Conservation (phyloP, 306 rosid species). For the Arachis hypogaea region DNA sequence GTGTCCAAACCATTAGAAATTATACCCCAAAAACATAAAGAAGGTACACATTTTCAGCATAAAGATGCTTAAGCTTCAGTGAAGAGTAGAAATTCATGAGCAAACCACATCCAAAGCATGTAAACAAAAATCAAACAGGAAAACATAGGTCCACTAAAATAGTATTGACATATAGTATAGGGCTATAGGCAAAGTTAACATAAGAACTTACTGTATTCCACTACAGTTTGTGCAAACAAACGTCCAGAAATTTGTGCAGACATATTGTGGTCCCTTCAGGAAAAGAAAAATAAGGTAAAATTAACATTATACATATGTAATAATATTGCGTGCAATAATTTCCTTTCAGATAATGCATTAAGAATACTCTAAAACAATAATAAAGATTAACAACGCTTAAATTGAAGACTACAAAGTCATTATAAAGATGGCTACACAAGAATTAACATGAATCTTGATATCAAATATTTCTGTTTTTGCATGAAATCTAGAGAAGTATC, state of each 20-base stretch:
- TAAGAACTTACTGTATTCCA: constrained; percentile 94
- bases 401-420: constrained; percentile 27
- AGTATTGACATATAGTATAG: background rate
- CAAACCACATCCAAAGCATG: constrained; percentile 18
- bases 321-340: constrained; percentile 35
- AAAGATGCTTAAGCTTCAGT: constrained; percentile 18
- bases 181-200: constrained; percentile 21
- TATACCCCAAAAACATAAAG: background rate
- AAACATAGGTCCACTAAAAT: constrained; percentile 24
- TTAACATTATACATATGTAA: constrained; percentile 20
- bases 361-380: constrained; percentile 22
- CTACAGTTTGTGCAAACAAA: constrained; percentile 95
- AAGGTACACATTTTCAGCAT: background rate
- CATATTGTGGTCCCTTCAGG: constrained; percentile 98
- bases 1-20: constrained; percentile 27
- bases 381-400: constrained; percentile 27
- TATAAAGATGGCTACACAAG: constrained; percentile 8
- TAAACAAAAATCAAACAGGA: constrained; percentile 30
- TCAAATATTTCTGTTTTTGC: constrained; percentile 22
- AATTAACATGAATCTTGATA: background rate
- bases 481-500: constrained; percentile 23
- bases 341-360: constrained; percentile 22
- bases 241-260: constrained; percentile 96
- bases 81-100: constrained; percentile 13
- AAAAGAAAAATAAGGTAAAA: constrained; percentile 30